Conservation (phyloP, 225 moss, liverwort and hornwort genomes). For the Lunularia cruciata region DNA sequence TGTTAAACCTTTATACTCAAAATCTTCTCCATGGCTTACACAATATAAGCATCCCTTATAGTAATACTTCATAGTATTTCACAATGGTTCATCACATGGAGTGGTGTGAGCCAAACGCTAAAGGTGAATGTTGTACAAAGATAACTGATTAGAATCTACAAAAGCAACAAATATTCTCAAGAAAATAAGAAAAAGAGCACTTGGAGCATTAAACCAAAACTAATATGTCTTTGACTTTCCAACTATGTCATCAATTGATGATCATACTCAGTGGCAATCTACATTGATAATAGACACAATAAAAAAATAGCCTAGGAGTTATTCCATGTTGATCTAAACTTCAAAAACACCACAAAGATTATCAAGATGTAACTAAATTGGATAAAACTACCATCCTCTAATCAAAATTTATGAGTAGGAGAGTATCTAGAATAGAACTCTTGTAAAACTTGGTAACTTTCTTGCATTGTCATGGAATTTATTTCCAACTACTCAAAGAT, state of each 20-base stretch:
- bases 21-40: constrained; percentile 71
- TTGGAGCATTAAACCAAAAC: background rate
- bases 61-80: constrained; percentile 79
- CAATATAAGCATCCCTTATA: constrained; percentile 60
- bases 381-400: too few relatives aligned
- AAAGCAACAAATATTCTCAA: background rate
- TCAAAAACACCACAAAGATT: too few relatives aligned
- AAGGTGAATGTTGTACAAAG: background rate
- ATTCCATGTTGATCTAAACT: too few relatives aligned
- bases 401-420: background rate
- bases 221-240: constrained; percentile 94
- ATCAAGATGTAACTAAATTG: too few relatives aligned
- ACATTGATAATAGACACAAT: background rate
- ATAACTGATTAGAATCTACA: background rate
- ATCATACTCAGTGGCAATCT: constrained; percentile 87
- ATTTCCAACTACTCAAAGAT: too few relatives aligned
- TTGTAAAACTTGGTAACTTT: too few relatives aligned
- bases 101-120: background rate
- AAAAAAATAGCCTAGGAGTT: background rate
- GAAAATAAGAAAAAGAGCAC: background rate
- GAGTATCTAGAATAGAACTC: too few relatives aligned
- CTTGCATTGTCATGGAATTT: too few relatives aligned
- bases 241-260: constrained; percentile 81
- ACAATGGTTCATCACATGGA: background rate
- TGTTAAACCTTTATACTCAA: constrained; percentile 69